Evolutionary conservation across 2,329 filamentous ascomycete genomes (phyloP).

Genomic region (Paraphaeosphaeria sporulosa): DNA sequence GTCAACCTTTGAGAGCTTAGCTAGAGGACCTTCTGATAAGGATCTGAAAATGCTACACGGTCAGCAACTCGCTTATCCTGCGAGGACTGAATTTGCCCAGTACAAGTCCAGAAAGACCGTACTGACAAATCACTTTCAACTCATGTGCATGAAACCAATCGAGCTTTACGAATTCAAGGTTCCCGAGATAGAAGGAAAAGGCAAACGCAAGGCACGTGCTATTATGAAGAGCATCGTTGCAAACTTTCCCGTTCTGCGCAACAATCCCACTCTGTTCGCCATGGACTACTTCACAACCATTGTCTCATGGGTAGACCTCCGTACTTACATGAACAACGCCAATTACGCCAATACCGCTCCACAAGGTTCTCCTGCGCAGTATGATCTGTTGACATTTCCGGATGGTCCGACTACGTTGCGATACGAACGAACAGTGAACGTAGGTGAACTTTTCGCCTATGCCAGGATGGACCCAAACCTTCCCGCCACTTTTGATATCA

Average conservation of each 20-base stretch:
- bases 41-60: neutral
- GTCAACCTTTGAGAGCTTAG: neutral
- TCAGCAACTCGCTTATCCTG: neutral
- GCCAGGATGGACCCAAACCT: neutral
- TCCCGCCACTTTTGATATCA: neutral
- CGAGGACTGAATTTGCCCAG: neutral
- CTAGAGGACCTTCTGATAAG: neutral
- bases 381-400: neutral
- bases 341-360: neutral
- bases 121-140: neutral
- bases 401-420: neutral
- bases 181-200: neutral
- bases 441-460: neutral
- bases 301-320: neutral
- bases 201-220: neutral
- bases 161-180: neutral
- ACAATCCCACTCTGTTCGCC: neutral
- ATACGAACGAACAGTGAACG: neutral
- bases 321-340: neutral
- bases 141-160: neutral
- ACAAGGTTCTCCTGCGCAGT: neutral
- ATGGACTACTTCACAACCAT: conserved; percentile 6
- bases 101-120: neutral
- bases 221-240: neutral
- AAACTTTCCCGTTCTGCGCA: neutral